phyloP scores from a whole-genome alignment of 441 rosid genomes.

The Croton laevigatus region DNA sequence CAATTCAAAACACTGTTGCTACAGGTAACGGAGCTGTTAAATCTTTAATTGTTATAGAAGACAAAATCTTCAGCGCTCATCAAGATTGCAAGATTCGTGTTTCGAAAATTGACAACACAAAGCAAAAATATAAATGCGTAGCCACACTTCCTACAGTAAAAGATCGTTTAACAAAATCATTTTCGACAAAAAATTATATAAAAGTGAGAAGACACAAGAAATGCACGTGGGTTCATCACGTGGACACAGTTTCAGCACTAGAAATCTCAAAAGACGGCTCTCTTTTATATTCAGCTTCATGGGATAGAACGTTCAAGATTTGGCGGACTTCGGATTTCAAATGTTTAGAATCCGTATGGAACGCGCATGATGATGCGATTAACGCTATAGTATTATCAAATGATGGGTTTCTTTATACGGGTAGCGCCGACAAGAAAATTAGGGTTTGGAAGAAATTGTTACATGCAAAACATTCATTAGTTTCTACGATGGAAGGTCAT shows the following conservation, averaged over 20 bases:
- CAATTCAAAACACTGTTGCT: slow-evolving; percentile 20
- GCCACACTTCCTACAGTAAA: slow-evolving; percentile 61
- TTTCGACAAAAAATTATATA: slow-evolving; percentile 52
- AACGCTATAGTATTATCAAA: slow-evolving; percentile 50
- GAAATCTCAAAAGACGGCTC: slow-evolving; percentile 45
- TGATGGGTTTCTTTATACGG: slow-evolving; percentile 61
- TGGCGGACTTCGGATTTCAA: slow-evolving; percentile 59
- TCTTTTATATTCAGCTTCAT: slow-evolving; percentile 64
- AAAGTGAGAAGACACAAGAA: slow-evolving; percentile 63
- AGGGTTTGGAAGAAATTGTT: slow-evolving; percentile 49
- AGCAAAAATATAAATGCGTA: slow-evolving; percentile 36
- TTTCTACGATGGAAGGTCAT: slow-evolving; percentile 53
- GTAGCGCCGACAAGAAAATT: slow-evolving; percentile 73
- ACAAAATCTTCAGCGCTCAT: slow-evolving; percentile 60
- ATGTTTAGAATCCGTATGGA: slow-evolving; percentile 58
- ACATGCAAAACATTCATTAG: slow-evolving; percentile 32
- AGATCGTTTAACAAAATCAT: slow-evolving; percentile 45
- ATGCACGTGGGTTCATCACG: slow-evolving; percentile 74
- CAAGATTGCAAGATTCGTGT: slow-evolving; percentile 77
- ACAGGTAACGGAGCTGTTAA: slow-evolving; percentile 49
- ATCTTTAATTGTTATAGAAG: slow-evolving; percentile 40
- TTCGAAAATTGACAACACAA: slow-evolving; percentile 34
- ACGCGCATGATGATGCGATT: slow-evolving; percentile 73
- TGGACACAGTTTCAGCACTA: slow-evolving; percentile 63
- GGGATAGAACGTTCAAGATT: slow-evolving; percentile 73